Percentiles rank a stretch among this genome's conserved stretches.
Evolutionary conservation across 2,329 filamentous ascomycete genomes (phyloP).

Genomic region (Ceratocystis cubensis): DNA sequence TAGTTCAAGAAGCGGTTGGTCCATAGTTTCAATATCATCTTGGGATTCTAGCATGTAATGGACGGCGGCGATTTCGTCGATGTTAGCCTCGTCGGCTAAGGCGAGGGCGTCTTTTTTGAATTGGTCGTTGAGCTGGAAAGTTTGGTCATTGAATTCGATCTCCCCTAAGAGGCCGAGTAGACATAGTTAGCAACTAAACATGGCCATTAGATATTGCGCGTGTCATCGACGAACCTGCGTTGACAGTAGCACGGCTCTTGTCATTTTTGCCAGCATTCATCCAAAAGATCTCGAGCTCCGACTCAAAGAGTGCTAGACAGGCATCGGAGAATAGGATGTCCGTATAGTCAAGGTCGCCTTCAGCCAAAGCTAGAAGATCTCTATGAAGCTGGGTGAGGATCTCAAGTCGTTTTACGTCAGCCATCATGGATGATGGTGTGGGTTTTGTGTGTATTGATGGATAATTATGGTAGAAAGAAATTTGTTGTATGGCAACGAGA

Average conservation of each 20-base stretch:
- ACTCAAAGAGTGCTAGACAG: conserved; percentile 56
- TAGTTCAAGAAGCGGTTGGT: conserved; percentile 61
- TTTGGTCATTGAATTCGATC: conserved; percentile 55
- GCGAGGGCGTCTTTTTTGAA: conserved; percentile 74
- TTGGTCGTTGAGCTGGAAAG: conserved; percentile 72
- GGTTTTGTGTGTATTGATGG: conserved; percentile 21
- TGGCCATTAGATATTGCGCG: conserved; percentile 8
- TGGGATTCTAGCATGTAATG: conserved; percentile 62
- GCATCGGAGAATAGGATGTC: conserved; percentile 60
- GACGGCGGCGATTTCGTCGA: conserved; percentile 81
- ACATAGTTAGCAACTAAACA: neutral
- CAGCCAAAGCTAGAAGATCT: conserved; percentile 65
- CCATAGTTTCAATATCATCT: conserved; percentile 53
- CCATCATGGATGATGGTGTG: conserved; percentile 43
- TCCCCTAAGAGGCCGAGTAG: conserved; percentile 45
- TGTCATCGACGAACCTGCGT: conserved; percentile 42
- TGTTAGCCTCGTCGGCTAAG: conserved; percentile 74
- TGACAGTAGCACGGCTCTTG: conserved; percentile 57
- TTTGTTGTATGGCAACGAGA: neutral
- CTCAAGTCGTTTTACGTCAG: conserved; percentile 58
- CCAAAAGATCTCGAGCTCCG: conserved; percentile 58
- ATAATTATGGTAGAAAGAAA: neutral
- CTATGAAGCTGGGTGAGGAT: conserved; percentile 74
- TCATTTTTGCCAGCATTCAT: conserved; percentile 65
- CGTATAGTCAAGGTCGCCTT: conserved; percentile 48